Base-by-base conservation (phyloP, 805 yeast genomes). In the Huiozyma sinensis region DNA sequence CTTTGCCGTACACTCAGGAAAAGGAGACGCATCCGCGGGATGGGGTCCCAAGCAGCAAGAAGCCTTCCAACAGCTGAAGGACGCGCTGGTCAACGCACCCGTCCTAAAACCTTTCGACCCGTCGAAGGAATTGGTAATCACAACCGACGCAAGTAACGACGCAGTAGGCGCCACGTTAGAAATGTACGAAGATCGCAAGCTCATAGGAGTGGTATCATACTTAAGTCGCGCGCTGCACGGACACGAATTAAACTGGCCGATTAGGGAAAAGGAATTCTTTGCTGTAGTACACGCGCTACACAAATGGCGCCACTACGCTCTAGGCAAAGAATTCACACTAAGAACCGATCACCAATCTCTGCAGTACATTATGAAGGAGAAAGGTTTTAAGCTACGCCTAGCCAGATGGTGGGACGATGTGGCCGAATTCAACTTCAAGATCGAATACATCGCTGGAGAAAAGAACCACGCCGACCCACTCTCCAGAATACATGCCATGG, bases 221-320 rank as follows among this genome's bases (percentile, higher is more conserved):
- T 48, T 49, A 17, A 39, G 41, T 6, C 41, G 44, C 6, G 10
- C 33, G 10, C 10, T 30, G 33, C 7, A 36, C 44, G 51, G 33
- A 81, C 81, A 11, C 8, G 49, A 51, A 36, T 41, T 39, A 28
- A 40, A 47, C 30, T 46, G 47, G 28, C 49, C 37, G 2, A 43
- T 47, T 4, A 49, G 53, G 6, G 51, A 52, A 38, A 33, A 48
- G 8, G 53, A 28, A n/a, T 38, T 38, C 12, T 38, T 33, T 10
- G 42, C 42, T 5, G 29, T 34, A 3, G 27, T 38, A 3, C 13
- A 28, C 28, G 28, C 39, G 8, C 33, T 38, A 12, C n/a, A 17
- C 7, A 37, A 38, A 31, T 43, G 41, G 42, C 27, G 35, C 9
- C 45, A 43, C 6, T 38, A 38, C 24, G n/a, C 38, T 28, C 9